Percentiles rank a stretch among this genome's conserved stretches.
Conservation (phyloP, 75 land plant genomes). For the Pseudotsuga menziesii region DNA sequence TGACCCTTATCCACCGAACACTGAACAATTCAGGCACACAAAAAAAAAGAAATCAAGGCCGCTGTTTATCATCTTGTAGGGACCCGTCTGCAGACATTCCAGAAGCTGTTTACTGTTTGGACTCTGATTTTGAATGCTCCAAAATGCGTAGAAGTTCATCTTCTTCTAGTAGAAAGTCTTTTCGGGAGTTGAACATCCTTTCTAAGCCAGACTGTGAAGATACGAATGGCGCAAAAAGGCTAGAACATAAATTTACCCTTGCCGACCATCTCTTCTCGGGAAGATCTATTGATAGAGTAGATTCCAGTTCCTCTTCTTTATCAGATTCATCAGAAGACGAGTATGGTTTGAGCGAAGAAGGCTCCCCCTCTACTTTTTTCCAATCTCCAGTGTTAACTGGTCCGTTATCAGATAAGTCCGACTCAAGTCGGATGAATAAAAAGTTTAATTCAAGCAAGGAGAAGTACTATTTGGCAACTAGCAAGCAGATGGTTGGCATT, state of each 20-base stretch:
- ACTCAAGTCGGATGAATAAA: background rate
- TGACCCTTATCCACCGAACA: conserved; percentile 29
- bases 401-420: background rate
- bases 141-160: background rate
- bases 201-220: background rate
- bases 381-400: background rate
- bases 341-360: background rate
- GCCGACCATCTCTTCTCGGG: background rate
- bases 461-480: conserved; percentile 25
- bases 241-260: background rate
- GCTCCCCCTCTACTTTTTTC: background rate
- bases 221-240: background rate
- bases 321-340: conserved; percentile 10
- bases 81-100: background rate
- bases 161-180: background rate
- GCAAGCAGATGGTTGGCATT: conserved; percentile 63
- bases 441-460: conserved; percentile 2
- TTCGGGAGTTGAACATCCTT: background rate
- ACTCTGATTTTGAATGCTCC: conserved; percentile 5
- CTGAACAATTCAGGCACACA: conserved; percentile 17
- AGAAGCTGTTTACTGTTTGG: background rate
- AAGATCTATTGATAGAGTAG: background rate
- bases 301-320: background rate
- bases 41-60: background rate
- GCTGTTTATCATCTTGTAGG: background rate